Percentiles rank a stretch among this genome's conserved stretches.
phyloP scores from a whole-genome alignment of 2,329 filamentous ascomycete species.

The Trichoderma sp. region DNA sequence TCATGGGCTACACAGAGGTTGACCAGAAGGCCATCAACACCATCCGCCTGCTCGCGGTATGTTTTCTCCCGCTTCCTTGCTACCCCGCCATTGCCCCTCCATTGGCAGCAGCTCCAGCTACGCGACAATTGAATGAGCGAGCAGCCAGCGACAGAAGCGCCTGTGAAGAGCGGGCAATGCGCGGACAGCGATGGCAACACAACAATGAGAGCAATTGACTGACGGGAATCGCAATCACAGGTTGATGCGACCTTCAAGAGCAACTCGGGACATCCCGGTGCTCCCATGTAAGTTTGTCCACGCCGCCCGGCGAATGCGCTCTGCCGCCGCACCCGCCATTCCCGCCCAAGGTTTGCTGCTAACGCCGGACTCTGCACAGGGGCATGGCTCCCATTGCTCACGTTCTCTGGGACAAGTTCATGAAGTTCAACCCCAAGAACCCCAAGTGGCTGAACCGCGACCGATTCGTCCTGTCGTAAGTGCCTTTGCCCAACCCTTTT shows the following conservation, averaged over 20 bases:
- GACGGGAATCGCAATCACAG: conserved; percentile 53
- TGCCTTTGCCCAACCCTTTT: conserved; percentile 38
- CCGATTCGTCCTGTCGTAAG: conserved; percentile 98
- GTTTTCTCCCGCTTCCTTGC: conserved; percentile 46
- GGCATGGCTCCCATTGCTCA: conserved; percentile 92
- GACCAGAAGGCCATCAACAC: conserved; percentile 97
- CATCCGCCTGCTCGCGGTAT: conserved; percentile 93
- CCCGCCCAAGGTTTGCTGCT: conserved; percentile 32
- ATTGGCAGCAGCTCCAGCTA: conserved; percentile 34
- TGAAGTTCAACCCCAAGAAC: conserved; percentile 99
- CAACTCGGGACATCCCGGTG: conserved; percentile 98
- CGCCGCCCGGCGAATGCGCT: background rate
- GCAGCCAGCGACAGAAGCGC: background rate
- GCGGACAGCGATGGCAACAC: too few relatives aligned
- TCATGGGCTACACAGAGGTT: conserved; percentile 85
- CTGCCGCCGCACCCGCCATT: conserved; percentile 31
- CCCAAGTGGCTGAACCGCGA: conserved; percentile 96
- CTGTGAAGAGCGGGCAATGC: background rate
- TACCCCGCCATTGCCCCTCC: conserved; percentile 42
- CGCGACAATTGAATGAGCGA: background rate
- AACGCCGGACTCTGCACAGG: conserved; percentile 46
- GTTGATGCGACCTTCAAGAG: conserved; percentile 95
- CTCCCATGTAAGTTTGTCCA: conserved; percentile 74
- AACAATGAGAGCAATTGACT: conserved; percentile 32
- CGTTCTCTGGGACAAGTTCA: conserved; percentile 98